These are phyloP conservation scores for Yamadazyma spencermartinsiae DNA, from an alignment of 1,139 yeast genomes.

Conservation along the genomic window DNA sequence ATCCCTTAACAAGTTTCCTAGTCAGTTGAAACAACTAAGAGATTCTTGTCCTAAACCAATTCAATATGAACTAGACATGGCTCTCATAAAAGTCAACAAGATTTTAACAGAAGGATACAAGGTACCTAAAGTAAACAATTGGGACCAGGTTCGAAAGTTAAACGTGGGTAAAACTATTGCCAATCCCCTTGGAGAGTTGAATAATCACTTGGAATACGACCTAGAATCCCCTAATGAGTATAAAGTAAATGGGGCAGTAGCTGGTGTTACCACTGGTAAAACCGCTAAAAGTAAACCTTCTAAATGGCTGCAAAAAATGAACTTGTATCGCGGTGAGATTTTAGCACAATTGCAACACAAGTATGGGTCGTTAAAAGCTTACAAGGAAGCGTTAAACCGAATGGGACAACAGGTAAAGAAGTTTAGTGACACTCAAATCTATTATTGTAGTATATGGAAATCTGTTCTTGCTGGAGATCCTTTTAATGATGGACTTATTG, in stretches of 20 bases:
- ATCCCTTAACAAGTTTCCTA: slow-evolving; percentile 18
- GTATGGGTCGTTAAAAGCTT: not conserved
- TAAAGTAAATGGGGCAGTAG: slow-evolving; percentile 6
- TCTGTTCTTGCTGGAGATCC: slow-evolving; percentile 15
- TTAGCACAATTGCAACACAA: not conserved
- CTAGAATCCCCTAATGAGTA: slow-evolving; percentile 13
- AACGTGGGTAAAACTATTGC: slow-evolving; percentile 4
- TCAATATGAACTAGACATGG: slow-evolving; percentile 13
- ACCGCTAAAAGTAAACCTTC: not conserved
- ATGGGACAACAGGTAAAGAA: slow-evolving; percentile 6
- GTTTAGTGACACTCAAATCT: slow-evolving; percentile 17
- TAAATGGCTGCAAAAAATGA: slow-evolving; percentile 1
- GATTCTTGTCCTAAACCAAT: slow-evolving; percentile 12
- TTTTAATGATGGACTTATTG: slow-evolving; percentile 12
- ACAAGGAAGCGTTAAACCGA: not conserved
- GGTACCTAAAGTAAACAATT: slow-evolving; percentile 12
- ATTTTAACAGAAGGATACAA: slow-evolving; percentile 13
- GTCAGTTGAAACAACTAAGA: slow-evolving; percentile 16
- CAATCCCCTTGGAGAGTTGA: slow-evolving; percentile 3
- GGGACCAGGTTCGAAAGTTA: slow-evolving; percentile 16
- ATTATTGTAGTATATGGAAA: slow-evolving; percentile 20
- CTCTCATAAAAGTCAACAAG: slow-evolving; percentile 20
- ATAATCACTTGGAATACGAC: slow-evolving; percentile 12
- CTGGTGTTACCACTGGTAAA: not conserved
- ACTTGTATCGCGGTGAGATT: too few relatives aligned